phyloP scores from a whole-genome alignment of 2,329 filamentous ascomycete genomes.

The Calonectria multiphialidica region DNA sequence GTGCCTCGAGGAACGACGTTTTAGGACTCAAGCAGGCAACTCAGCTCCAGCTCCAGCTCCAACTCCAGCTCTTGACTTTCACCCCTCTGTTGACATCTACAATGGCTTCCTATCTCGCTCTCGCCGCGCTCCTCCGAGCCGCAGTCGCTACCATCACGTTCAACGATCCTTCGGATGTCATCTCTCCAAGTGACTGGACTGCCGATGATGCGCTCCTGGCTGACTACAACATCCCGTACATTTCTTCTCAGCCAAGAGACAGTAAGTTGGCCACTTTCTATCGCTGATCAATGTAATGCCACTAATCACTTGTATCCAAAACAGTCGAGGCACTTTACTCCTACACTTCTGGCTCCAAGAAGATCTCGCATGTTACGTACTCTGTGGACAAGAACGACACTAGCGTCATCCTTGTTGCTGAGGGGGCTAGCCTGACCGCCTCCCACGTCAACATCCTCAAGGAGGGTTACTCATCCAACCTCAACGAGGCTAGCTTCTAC shows the following conservation, averaged over 20 bases:
- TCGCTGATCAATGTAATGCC: background rate
- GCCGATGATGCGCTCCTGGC: constrained; percentile 14
- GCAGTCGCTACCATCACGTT: constrained; percentile 12
- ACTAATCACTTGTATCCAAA: background rate
- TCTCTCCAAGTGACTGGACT: constrained; percentile 10
- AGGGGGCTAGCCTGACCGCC: constrained; percentile 9
- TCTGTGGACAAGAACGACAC: constrained; percentile 16
- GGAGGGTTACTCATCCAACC: constrained; percentile 21
- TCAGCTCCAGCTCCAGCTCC: constrained; percentile 13
- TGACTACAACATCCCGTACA: constrained; percentile 19
- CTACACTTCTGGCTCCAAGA: background rate
- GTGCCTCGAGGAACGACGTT: background rate
- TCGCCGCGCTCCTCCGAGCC: constrained; percentile 13
- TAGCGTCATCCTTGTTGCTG: constrained; percentile 18
- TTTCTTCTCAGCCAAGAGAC: constrained; percentile 10
- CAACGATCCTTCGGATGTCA: constrained; percentile 19
- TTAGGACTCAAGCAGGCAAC: constrained; percentile 23
- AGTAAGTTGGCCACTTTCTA: background rate
- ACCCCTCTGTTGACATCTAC: background rate
- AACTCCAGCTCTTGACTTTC: background rate
- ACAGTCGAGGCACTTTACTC: constrained; percentile 6
- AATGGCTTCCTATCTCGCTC: constrained; percentile 20
- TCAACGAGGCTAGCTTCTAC: constrained; percentile 25
- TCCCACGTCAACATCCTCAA: constrained; percentile 16
- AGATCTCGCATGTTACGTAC: background rate